Evolutionary conservation across 2,329 filamentous ascomycete genomes (phyloP).

Genomic region (Truncatella angustata): DNA sequence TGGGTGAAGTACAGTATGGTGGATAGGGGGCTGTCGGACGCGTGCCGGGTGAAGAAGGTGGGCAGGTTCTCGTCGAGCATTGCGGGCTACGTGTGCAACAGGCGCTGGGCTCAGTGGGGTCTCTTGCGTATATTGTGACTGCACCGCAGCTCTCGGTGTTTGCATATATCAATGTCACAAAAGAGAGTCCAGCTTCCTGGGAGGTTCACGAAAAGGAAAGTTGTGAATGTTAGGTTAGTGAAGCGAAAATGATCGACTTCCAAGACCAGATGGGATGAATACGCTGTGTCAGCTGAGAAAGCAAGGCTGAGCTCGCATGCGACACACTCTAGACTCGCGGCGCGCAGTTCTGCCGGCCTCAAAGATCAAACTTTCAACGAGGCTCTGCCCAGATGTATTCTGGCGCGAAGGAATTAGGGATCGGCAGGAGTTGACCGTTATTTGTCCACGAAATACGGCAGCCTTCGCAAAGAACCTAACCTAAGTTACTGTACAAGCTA

Average conservation of each 20-base stretch:
- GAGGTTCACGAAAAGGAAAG: background rate
- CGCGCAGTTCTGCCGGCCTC: no score
- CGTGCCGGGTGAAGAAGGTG: constrained; percentile 57
- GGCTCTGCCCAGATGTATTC: no score
- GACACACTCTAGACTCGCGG: background rate
- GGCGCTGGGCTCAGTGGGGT: no score
- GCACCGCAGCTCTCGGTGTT: no score
- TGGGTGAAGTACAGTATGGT: constrained; percentile 62
- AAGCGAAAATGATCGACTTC: background rate
- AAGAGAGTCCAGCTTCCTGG: no score
- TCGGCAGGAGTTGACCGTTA: background rate
- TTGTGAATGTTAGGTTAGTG: background rate
- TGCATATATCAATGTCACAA: no score
- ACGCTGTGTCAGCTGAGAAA: constrained; percentile 1
- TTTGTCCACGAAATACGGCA: no score
- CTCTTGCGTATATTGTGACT: no score
- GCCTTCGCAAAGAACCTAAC: no score
- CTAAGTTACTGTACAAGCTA: no score
- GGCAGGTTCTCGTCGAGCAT: constrained; percentile 98
- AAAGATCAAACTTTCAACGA: no score
- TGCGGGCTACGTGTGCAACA: constrained; percentile 18
- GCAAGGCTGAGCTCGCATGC: constrained; percentile 7
- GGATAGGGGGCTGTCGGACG: constrained; percentile 51
- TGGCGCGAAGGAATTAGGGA: background rate
- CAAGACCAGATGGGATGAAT: background rate